Conservation (phyloP, 495 filamentous ascomycete genomes). For the Penicillium flavigenum region DNA sequence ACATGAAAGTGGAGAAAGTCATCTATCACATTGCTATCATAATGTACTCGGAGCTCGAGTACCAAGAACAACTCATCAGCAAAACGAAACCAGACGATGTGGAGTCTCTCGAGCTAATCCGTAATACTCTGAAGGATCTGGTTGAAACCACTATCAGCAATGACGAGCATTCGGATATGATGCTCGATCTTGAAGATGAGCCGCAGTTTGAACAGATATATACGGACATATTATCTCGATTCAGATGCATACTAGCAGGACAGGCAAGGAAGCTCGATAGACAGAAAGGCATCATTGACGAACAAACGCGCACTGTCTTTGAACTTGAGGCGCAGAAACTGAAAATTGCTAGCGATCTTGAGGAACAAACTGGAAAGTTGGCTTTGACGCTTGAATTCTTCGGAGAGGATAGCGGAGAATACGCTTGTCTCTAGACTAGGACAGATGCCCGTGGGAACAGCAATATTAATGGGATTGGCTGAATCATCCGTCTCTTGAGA, state of each 20-base stretch:
- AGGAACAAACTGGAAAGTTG: not conserved
- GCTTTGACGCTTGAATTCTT: not conserved
- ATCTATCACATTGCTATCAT: not conserved
- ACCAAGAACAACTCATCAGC: conserved; percentile 1
- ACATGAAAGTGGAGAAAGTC: not conserved
- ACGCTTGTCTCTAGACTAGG: not conserved
- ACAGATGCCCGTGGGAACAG: too few relatives aligned
- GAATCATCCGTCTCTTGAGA: too few relatives aligned
- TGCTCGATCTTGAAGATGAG: not conserved
- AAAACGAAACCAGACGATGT: not conserved
- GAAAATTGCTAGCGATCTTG: not conserved
- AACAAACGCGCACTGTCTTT: not conserved
- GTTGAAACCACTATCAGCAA: not conserved
- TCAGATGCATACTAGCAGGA: not conserved
- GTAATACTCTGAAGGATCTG: not conserved
- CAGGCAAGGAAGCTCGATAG: not conserved
- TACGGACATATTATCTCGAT: not conserved
- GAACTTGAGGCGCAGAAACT: not conserved
- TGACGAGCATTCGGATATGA: not conserved
- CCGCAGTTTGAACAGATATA: not conserved
- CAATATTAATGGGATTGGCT: too few relatives aligned
- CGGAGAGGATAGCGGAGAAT: not conserved
- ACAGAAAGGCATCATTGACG: not conserved
- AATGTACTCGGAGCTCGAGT: conserved; percentile 1
- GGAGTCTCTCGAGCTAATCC: not conserved